Conservation (phyloP, 345 rosid genomes). For the Toxicodendron radicans region DNA sequence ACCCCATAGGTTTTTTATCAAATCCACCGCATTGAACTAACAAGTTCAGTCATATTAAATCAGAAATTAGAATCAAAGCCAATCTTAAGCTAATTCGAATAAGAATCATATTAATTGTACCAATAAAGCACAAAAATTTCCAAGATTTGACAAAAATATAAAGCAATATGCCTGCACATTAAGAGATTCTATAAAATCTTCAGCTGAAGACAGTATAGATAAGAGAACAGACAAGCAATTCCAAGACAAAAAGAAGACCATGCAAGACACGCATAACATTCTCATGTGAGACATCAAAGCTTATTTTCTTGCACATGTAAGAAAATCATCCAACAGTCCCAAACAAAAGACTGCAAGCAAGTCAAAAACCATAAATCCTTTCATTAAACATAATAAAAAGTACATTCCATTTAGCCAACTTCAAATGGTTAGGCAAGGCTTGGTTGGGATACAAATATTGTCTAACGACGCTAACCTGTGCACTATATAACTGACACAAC, state of each 20-base stretch:
- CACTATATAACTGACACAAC: slow-evolving; percentile 13
- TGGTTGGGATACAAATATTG: neutral
- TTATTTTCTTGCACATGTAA: slow-evolving; percentile 8
- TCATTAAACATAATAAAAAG: neutral
- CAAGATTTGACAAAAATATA: neutral
- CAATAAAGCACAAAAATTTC: neutral
- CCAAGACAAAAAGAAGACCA: neutral
- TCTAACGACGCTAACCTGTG: neutral
- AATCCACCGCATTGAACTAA: neutral
- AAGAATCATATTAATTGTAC: neutral
- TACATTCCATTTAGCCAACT: neutral
- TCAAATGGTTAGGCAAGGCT: neutral
- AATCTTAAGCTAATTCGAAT: neutral
- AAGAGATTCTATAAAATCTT: neutral
- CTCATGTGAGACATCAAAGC: neutral
- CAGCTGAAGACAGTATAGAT: neutral
- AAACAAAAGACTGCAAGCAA: neutral
- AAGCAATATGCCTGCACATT: neutral
- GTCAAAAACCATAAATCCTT: neutral
- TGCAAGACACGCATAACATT: neutral
- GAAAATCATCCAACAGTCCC: neutral
- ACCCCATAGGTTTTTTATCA: neutral
- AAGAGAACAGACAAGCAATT: neutral
- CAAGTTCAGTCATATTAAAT: neutral
- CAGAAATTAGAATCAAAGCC: neutral